A percentile compares a stretch with the other conserved stretches of the same genome.
Conservation (phyloP, 1,284 basidiomycete species). For the Ganoderma sinense region DNA sequence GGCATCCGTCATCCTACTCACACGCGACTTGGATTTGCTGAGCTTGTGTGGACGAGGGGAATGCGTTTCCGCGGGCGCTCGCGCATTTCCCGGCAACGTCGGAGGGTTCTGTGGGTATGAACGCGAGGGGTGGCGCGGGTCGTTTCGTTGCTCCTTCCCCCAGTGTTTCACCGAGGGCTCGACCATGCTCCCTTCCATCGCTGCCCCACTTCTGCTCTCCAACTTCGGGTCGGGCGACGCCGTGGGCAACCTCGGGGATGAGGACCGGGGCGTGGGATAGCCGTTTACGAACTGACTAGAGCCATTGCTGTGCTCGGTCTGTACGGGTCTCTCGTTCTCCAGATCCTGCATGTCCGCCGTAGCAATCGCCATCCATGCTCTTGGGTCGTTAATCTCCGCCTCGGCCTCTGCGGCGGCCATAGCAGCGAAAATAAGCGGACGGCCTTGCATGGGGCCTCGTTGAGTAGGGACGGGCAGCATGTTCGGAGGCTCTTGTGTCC, state of each 20-base stretch:
- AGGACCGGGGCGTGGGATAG: slow-evolving; percentile 30
- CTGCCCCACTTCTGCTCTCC: background rate
- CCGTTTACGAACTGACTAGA: slow-evolving; percentile 31
- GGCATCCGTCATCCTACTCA: slow-evolving; percentile 23
- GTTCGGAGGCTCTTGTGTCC: background rate
- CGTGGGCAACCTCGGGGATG: slow-evolving; percentile 24
- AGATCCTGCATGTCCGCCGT: slow-evolving; percentile 20
- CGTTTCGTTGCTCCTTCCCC: slow-evolving; percentile 4
- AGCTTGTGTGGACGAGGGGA: slow-evolving; percentile 29
- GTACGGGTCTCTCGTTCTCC: slow-evolving; percentile 3
- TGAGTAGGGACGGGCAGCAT: background rate
- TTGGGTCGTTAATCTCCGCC: slow-evolving; percentile 29
- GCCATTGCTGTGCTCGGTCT: slow-evolving; percentile 23
- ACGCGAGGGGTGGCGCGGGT: slow-evolving; percentile 13
- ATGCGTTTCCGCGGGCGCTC: slow-evolving; percentile 23
- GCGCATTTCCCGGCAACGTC: slow-evolving; percentile 7
- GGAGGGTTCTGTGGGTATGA: slow-evolving; percentile 19
- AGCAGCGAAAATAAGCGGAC: slow-evolving; percentile 42
- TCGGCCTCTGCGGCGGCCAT: slow-evolving; percentile 35
- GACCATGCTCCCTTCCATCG: slow-evolving; percentile 6
- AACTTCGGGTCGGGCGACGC: background rate
- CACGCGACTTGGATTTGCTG: slow-evolving; percentile 35
- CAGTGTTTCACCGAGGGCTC: slow-evolving; percentile 4
- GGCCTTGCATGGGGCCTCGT: slow-evolving; percentile 35
- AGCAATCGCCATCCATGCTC: slow-evolving; percentile 29